Base-by-base conservation (phyloP, 495 filamentous ascomycete genomes). In the Evernia prunastri region DNA sequence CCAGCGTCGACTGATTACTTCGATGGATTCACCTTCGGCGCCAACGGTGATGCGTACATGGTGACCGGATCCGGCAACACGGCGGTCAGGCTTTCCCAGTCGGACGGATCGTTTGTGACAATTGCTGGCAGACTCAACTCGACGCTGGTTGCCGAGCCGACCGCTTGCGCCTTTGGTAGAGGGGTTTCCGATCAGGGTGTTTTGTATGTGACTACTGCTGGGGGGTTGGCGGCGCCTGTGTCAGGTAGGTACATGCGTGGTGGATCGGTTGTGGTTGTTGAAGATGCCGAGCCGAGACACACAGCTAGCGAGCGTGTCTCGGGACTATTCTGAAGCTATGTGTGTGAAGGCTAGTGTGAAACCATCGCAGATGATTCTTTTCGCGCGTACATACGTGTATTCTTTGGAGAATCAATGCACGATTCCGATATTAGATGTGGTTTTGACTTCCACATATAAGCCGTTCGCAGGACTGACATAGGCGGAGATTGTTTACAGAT, bases 11-110 rank as follows among this genome's bases (percentile, higher is more conserved):
- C 70, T 15, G 68, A 62, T 15, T 58, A 65, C 42, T 63, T 67
- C 18, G 73, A 75, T 59, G 73, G 73, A 57, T 73, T 75, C 31
- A 65, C 59, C 18, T 61, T 71, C n/a, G 70, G 70, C 42, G 31
- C 18, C 12, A 45, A 37, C 3, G 71, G 67, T 1, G 54, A 58
- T 37, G 35, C 67, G 29, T 72, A 65, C 59, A 59, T 63, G 40
- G 71, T 5, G 20, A 29, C 47, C 9, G 47, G 27, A 29, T 23
- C 71, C 49, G 49, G 35, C 2, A 59, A 67, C 37, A 63, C 68
- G 49, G 59, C 70, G 27, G 61, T 69, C 29, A 64, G 67, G 1
- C 63, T 72, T 33, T 37, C 39, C 2, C 25, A 45, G 0, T 42
- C 56, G 39, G 72, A 69, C 1, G 33, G 49, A 3, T 54, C 54